phyloP scores from a whole-genome alignment of 1,139 yeast species.

The Candida smagusa region DNA sequence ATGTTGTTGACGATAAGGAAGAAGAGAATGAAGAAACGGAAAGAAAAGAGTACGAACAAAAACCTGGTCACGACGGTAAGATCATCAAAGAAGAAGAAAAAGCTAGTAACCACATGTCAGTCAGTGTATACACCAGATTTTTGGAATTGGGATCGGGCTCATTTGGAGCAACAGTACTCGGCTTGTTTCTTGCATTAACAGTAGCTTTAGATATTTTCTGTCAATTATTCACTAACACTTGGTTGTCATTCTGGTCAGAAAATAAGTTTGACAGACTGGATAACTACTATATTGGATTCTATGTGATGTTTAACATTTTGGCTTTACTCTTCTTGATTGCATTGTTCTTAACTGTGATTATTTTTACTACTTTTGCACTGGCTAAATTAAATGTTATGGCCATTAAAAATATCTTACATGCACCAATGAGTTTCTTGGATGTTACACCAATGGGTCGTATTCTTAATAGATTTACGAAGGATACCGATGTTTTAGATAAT shows the following conservation, averaged over 20 bases:
- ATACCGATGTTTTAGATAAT: conserved; percentile 46
- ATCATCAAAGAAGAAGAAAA: conserved; percentile 24
- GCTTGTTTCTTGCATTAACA: conserved; percentile 19
- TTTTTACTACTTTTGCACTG: conserved; percentile 44
- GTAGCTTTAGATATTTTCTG: conserved; percentile 21
- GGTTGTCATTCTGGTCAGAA: conserved; percentile 40
- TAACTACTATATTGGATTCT: conserved; percentile 25
- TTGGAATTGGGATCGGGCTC: conserved; percentile 12
- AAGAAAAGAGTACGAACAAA: conserved; percentile 15
- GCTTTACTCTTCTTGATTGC: conserved; percentile 47
- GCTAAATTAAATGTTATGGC: conserved; percentile 35
- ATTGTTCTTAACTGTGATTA: conserved; percentile 54
- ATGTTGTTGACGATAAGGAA: conserved; percentile 16
- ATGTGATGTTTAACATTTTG: conserved; percentile 25
- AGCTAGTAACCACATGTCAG: conserved; percentile 16
- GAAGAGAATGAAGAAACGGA: conserved; percentile 20
- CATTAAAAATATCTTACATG: conserved; percentile 33
- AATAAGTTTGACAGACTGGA: conserved; percentile 19
- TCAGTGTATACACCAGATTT: conserved; percentile 14
- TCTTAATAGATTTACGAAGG: conserved; percentile 53
- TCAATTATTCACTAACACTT: conserved; percentile 27
- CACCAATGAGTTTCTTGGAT: conserved; percentile 45
- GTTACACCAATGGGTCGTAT: conserved; percentile 44
- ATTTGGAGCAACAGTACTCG: too few relatives aligned
- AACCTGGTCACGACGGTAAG: conserved; percentile 26